phyloP scores from a whole-genome alignment of 1,284 basidiomycete species.

The Malassezia sympodialis region DNA sequence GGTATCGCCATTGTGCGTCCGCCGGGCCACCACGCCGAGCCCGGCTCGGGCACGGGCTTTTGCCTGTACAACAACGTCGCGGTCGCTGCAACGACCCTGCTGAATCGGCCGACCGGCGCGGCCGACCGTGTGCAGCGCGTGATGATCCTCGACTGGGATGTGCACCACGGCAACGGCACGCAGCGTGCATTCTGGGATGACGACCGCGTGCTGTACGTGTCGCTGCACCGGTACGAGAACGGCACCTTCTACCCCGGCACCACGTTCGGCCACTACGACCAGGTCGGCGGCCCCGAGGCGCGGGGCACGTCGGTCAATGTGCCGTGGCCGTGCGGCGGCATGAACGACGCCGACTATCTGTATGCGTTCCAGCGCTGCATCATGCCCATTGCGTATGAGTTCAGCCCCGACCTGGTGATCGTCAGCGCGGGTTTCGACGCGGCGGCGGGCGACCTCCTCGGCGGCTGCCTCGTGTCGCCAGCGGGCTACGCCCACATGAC shows the following conservation, averaged over 20 bases:
- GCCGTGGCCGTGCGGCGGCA: conserved; percentile 79
- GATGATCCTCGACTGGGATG: conserved; percentile 94
- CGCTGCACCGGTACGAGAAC: conserved; percentile 84
- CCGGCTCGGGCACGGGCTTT: conserved; percentile 94
- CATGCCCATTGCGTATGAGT: conserved; percentile 95
- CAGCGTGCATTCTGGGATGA: conserved; percentile 90
- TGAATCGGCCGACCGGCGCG: conserved; percentile 59
- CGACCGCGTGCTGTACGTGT: conserved; percentile 83
- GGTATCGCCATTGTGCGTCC: conserved; percentile 91
- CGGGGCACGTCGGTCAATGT: conserved; percentile 76
- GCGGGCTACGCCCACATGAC: conserved; percentile 98
- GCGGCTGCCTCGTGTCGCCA: conserved; percentile 79
- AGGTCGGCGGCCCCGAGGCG: conserved; percentile 70
- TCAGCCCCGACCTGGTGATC: conserved; percentile 87
- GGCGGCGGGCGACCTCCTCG: conserved; percentile 80
- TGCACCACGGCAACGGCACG: conserved; percentile 97
- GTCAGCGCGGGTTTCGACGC: conserved; percentile 98
- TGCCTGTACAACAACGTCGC: conserved; percentile 99
- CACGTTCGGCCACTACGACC: conserved; percentile 72
- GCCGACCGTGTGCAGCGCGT: conserved; percentile 54
- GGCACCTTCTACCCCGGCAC: conserved; percentile 76
- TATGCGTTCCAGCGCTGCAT: conserved; percentile 90
- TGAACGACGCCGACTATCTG: conserved; percentile 90
- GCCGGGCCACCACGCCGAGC: conserved; percentile 96
- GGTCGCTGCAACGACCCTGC: conserved; percentile 59